A percentile compares a stretch with the other conserved stretches of the same genome.
Evolutionary conservation across 805 yeast genomes (phyloP).

Genomic region (Schwanniomyces vanrijiae): DNA sequence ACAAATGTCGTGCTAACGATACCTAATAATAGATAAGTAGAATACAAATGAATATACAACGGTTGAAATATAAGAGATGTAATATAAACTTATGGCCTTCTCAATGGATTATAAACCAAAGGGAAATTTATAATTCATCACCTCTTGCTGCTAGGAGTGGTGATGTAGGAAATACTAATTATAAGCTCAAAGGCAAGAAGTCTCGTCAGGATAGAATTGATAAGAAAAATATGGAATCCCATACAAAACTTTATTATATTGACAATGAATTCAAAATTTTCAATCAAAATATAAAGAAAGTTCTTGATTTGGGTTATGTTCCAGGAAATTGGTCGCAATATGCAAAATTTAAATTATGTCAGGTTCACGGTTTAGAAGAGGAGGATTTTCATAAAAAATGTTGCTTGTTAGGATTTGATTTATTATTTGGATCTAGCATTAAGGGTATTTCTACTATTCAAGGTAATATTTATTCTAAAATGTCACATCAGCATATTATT

Average conservation of each 20-base stretch:
- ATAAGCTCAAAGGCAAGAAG: constrained; percentile 4
- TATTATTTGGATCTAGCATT: constrained; percentile 78
- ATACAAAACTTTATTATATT: constrained; percentile 25
- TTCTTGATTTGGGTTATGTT: constrained; percentile 39
- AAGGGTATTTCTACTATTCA: constrained; percentile 77
- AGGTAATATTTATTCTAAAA: constrained; percentile 76
- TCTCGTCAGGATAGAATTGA: constrained; percentile 26
- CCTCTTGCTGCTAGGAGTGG: background rate
- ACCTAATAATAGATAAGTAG: background rate
- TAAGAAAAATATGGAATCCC: constrained; percentile 20
- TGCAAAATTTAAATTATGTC: constrained; percentile 25
- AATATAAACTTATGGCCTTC: background rate
- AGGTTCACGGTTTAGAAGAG: constrained; percentile 26
- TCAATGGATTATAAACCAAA: background rate
- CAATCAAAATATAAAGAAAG: constrained; percentile 23
- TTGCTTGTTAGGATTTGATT: constrained; percentile 46
- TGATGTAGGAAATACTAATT: background rate
- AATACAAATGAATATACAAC: background rate
- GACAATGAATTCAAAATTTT: constrained; percentile 29
- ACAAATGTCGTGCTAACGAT: background rate
- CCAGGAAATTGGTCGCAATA: constrained; percentile 44
- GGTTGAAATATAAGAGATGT: background rate
- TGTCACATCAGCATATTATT: constrained; percentile 22
- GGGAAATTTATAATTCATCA: background rate
- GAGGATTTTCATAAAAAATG: constrained; percentile 29